Evolutionary conservation across 495 filamentous ascomycete genomes (phyloP).

Genomic region (Glonium stellatum): DNA sequence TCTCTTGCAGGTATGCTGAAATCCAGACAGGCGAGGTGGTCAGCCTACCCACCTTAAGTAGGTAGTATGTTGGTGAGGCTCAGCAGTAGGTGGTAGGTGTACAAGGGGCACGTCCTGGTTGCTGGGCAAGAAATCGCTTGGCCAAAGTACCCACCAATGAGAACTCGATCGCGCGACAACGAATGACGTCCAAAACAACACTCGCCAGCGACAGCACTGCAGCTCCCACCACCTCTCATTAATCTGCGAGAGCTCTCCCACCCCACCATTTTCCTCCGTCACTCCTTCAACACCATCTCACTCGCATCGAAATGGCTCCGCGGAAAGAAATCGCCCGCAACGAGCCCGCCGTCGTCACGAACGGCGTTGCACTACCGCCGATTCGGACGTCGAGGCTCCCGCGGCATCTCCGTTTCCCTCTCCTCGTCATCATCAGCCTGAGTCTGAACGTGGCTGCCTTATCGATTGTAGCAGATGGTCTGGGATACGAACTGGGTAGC

Average conservation of each 20-base stretch:
- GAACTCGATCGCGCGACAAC: neutral
- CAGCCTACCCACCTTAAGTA: too few relatives aligned
- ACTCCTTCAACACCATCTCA: neutral
- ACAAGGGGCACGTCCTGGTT: too few relatives aligned
- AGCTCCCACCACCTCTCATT: neutral
- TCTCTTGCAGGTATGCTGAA: too few relatives aligned
- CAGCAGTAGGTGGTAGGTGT: too few relatives aligned
- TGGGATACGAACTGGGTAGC: conserved; percentile 50
- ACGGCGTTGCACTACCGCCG: conserved; percentile 6
- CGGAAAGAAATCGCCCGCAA: neutral
- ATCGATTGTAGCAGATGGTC: conserved; percentile 45
- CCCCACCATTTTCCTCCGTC: neutral
- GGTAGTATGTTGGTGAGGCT: too few relatives aligned
- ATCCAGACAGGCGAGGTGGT: too few relatives aligned
- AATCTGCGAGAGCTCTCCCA: neutral
- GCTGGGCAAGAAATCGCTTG: too few relatives aligned
- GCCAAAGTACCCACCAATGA: neutral
- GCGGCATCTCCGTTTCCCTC: conserved; percentile 49
- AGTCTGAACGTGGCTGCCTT: conserved; percentile 51
- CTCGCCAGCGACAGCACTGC: neutral
- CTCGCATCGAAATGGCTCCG: neutral
- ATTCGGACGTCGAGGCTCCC: conserved; percentile 39
- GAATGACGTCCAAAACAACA: neutral
- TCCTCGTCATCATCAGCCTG: conserved; percentile 59
- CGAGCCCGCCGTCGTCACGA: conserved; percentile 7